Evolutionary conservation across 2,329 filamentous ascomycete species (phyloP).

Genomic region (Beauveria pseudobassiana): DNA sequence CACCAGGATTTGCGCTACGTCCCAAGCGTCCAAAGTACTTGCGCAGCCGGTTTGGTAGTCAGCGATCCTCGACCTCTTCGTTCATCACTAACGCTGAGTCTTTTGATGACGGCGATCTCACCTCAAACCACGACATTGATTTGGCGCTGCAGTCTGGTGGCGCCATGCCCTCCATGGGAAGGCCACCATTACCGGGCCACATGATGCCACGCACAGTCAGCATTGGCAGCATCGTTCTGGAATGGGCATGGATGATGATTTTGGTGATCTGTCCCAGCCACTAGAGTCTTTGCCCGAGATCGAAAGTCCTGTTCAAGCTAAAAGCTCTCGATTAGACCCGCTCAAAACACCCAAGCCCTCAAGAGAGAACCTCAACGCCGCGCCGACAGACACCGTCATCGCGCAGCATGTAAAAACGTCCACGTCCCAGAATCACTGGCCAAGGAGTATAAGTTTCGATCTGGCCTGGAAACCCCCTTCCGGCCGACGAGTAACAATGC

Average conservation of each 20-base stretch:
- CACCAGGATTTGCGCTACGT: conserved; percentile 39
- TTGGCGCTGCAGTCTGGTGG: conserved; percentile 79
- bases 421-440: conserved; percentile 85
- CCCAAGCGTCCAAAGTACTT: conserved; percentile 49
- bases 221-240: conserved; percentile 80
- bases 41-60: conserved; percentile 48
- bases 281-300: conserved; percentile 44
- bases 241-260: conserved; percentile 53
- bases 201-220: conserved; percentile 70
- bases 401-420: conserved; percentile 84
- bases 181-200: conserved; percentile 44
- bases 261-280: conserved; percentile 38
- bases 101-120: conserved; percentile 63
- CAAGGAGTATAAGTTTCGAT: conserved; percentile 74
- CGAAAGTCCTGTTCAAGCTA: conserved; percentile 30
- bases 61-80: conserved; percentile 54
- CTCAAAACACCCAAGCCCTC: conserved; percentile 65
- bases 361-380: conserved; percentile 43
- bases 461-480: conserved; percentile 53
- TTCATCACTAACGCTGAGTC: conserved; percentile 46
- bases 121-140: conserved; percentile 60
- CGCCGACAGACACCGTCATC: conserved; percentile 81
- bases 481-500: conserved; percentile 41
- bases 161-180: conserved; percentile 51
- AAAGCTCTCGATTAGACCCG: conserved; percentile 32